Base-by-base conservation (phyloP, 116 monocot species). In the Posidonia oceanica region DNA sequence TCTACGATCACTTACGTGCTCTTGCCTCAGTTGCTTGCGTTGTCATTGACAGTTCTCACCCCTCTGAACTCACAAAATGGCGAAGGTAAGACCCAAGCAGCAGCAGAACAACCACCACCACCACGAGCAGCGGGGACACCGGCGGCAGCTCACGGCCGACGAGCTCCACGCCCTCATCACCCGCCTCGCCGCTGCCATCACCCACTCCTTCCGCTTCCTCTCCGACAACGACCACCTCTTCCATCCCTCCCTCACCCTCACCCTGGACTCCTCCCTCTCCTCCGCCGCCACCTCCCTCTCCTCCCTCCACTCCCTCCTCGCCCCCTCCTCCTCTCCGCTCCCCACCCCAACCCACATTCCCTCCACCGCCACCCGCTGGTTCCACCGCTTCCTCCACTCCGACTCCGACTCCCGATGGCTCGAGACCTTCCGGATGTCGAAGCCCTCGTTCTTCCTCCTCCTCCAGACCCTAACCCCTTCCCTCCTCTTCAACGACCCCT, bases 351-450 rank as follows among this genome's bases (percentile, higher is more conserved):
- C 64, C 40, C 76, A 63, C 63, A 64, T 3, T 57, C 74, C 38
- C 71, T 75, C 67, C 59, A 42, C 68, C 38, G 12, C n/a, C 69
- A n/a, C 16, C 68, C 52, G 72, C 56, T 83, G 80, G 75, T 80
- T 84, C 84, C 74, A 57, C 79, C 78, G 78, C 72, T 64, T 83
- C 75, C 73, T 80, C 77, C 41, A 63, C 44, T 59, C 78, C 36
- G 71, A 75, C 37, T 68, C 76, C 66, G 77, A 81, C 62, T 66
- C 70, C 38, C 74, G 54, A 17, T 87, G 82, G 81, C 41, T 69
- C 71, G 82, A 78, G 23, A 53, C 68, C 68, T 84, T 90, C 77
- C 83, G 82, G 70, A 80, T 89, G 81, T 81, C 85, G 48, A 72
- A 69, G 58, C 68, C 80, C 54, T 72, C 88, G 39, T 84, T 94